These are phyloP conservation scores for Dinochytrium kinnereticum DNA, from an alignment of 371 early-diverging fungal genomes.

Conservation along the genomic window DNA sequence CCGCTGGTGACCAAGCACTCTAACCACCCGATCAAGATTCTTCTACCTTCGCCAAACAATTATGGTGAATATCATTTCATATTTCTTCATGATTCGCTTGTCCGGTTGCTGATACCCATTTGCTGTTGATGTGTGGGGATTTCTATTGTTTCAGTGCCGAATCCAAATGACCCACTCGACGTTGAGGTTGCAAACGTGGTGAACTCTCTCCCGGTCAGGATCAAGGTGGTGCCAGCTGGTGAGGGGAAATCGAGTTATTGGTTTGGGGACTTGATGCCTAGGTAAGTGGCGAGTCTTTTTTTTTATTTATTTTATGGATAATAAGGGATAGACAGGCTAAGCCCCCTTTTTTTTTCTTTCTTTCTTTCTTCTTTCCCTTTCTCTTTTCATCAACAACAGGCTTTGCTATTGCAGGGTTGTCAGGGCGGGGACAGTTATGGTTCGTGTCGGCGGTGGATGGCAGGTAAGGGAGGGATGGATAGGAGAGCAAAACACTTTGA, in stretches of 20 bases:
- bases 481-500: too few relatives aligned
- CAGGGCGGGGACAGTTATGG: conserved; percentile 73
- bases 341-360: too few relatives aligned
- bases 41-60: conserved; percentile 30
- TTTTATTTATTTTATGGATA: too few relatives aligned
- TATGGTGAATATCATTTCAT: conserved; percentile 34
- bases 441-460: conserved; percentile 83
- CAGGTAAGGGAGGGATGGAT: too few relatives aligned
- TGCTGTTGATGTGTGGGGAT: neutral
- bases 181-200: conserved; percentile 75
- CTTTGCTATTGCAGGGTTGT: conserved; percentile 75
- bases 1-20: neutral
- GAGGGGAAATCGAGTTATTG: conserved; percentile 69
- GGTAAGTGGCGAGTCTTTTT: too few relatives aligned
- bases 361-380: too few relatives aligned
- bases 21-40: conserved; percentile 19
- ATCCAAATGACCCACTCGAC: conserved; percentile 69
- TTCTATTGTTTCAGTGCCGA: conserved; percentile 46
- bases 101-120: conserved; percentile 15
- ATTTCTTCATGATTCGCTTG: conserved; percentile 40
- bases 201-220: conserved; percentile 54
- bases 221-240: conserved; percentile 43
- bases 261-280: conserved; percentile 72
- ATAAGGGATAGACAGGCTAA: too few relatives aligned
- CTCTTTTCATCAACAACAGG: too few relatives aligned